phyloP scores from a whole-genome alignment of 2,329 filamentous ascomycete species.

The Ophiostoma sp. region DNA sequence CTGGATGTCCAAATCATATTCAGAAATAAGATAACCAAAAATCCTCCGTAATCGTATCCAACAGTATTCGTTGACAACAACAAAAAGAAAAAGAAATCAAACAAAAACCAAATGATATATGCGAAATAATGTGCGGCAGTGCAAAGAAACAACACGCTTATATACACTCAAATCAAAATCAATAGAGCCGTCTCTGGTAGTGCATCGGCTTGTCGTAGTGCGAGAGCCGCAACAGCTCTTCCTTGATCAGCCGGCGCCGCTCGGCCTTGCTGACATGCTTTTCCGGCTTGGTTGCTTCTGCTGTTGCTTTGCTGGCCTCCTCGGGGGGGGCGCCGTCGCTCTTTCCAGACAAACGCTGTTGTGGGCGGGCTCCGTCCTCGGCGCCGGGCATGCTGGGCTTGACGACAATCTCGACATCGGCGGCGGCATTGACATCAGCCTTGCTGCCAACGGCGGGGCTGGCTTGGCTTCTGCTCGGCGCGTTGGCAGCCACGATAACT shows the following conservation, averaged over 20 bases:
- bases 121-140: not conserved
- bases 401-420: conserved; percentile 35
- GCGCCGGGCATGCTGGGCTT: conserved; percentile 33
- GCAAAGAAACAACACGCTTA: not conserved
- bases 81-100: not conserved
- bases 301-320: conserved; percentile 1
- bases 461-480: conserved; percentile 26
- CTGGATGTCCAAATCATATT: not conserved
- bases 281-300: conserved; percentile 32
- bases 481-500: conserved; percentile 17
- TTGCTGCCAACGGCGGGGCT: conserved; percentile 26
- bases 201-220: conserved; percentile 38
- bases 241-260: conserved; percentile 46
- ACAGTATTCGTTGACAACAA: not conserved
- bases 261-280: conserved; percentile 49
- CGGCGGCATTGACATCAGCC: conserved; percentile 28
- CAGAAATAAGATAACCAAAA: not conserved
- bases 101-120: not conserved
- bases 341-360: not conserved
- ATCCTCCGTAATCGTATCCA: not conserved
- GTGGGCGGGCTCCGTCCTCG: conserved; percentile 18
- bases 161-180: not conserved
- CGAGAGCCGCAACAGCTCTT: conserved; percentile 27
- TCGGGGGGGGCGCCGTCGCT: conserved; percentile 16
- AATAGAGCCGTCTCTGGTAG: conserved; percentile 54